These are phyloP conservation scores for Fusarium clavum DNA, from an alignment of 2,329 filamentous ascomycete genomes.

Conservation along the genomic window DNA sequence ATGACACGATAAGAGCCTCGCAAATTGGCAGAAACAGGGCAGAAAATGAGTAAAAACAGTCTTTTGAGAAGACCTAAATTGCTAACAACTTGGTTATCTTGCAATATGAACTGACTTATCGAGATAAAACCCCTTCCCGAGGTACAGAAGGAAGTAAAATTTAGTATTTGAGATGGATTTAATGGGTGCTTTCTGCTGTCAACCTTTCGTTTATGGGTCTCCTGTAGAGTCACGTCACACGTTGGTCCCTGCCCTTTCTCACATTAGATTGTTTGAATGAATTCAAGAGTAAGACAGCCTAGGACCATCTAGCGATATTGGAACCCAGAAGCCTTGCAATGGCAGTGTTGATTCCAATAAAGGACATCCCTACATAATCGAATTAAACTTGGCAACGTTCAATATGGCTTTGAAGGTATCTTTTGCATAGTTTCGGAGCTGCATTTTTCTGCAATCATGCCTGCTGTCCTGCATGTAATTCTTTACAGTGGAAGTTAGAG, in stretches of 20 bases:
- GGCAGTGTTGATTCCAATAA: not conserved
- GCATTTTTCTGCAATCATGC: not conserved
- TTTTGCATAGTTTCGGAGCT: not conserved
- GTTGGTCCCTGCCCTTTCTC: constrained; percentile 15
- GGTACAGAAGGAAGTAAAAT: not conserved
- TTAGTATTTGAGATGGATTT: constrained; percentile 1
- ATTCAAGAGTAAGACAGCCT: constrained; percentile 15
- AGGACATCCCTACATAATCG: constrained; percentile 8
- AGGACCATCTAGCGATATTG: constrained; percentile 24
- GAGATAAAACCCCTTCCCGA: not conserved
- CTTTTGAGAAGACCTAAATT: not conserved
- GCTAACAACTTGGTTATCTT: not conserved
- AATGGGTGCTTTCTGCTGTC: constrained; percentile 1
- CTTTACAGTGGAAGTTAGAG: not conserved
- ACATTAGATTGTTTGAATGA: constrained; percentile 10
- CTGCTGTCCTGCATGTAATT: not conserved
- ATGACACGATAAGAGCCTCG: constrained; percentile 15
- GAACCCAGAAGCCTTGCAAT: not conserved
- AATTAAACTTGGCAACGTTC: constrained; percentile 1
- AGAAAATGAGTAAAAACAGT: not conserved
- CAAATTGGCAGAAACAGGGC: not conserved
- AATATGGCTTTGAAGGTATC: not conserved
- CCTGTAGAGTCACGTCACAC: constrained; percentile 12
- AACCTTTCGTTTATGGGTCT: not conserved
- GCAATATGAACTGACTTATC: not conserved